A percentile compares a stretch with the other conserved stretches of the same genome.
Conservation (phyloP, 768 basidiomycete genomes). For the Mycena venus region DNA sequence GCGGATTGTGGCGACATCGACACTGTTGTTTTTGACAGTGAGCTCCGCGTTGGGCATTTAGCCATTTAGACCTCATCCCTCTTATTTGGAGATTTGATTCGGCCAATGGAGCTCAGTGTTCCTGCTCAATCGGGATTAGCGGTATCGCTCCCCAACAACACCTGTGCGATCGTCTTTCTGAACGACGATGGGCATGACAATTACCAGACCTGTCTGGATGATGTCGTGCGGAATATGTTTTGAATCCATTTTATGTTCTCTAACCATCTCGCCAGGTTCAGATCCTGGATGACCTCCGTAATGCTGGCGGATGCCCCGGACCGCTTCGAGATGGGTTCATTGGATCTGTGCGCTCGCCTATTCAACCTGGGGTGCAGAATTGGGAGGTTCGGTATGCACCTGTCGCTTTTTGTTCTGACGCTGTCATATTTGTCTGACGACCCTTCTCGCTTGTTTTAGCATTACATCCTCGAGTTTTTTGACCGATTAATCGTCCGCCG, state of each 20-base stretch:
- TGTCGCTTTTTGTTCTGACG: no score
- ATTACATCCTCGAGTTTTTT: no score
- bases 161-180: slow-evolving; percentile 16
- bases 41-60: no score
- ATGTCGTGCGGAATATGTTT: background rate
- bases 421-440: no score
- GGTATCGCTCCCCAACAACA: slow-evolving; percentile 11
- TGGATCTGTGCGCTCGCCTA: slow-evolving; percentile 16
- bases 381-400: slow-evolving; percentile 19
- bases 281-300: no score
- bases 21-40: slow-evolving; percentile 1
- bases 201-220: background rate
- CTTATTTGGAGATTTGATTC: background rate
- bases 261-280: no score
- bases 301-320: background rate
- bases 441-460: no score
- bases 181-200: slow-evolving; percentile 5
- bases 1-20: slow-evolving; percentile 3
- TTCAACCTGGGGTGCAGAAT: background rate
- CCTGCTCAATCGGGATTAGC: background rate
- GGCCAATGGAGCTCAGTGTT: background rate
- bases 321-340: slow-evolving; percentile 1
- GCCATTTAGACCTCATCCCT: background rate
- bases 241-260: background rate
- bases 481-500: no score